Percentiles rank a stretch among this genome's conserved stretches.
Evolutionary conservation across 2,329 filamentous ascomycete species (phyloP).

Genomic region (Gnomoniopsis sp.): DNA sequence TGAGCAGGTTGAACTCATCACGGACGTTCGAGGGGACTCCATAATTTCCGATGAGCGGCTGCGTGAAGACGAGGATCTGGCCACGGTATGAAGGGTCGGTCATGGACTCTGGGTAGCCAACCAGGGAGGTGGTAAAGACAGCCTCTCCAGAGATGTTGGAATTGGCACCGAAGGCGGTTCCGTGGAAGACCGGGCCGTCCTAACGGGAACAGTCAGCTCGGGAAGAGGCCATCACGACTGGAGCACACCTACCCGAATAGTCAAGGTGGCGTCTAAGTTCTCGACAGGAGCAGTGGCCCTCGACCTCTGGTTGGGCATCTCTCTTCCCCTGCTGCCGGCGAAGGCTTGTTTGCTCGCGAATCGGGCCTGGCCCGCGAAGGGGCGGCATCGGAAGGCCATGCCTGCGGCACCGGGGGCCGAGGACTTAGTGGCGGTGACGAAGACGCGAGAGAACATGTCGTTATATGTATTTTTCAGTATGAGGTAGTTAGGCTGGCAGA

Average conservation of each 20-base stretch:
- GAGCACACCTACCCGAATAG: conserved; percentile 66
- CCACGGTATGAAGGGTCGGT: conserved; percentile 85
- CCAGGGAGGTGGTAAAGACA: conserved; percentile 96
- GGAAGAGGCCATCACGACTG: background rate
- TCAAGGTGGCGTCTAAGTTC: conserved; percentile 83
- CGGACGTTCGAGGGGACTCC: conserved; percentile 84
- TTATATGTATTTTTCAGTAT: conserved; percentile 19
- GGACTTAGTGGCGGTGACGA: conserved; percentile 50
- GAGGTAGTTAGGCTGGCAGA: conserved; percentile 17
- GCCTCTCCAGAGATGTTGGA: conserved; percentile 96
- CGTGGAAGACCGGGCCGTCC: conserved; percentile 94
- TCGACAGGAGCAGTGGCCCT: conserved; percentile 63
- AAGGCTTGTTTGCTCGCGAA: conserved; percentile 47
- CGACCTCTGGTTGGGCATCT: conserved; percentile 57
- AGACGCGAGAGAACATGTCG: conserved; percentile 60
- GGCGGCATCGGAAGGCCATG: conserved; percentile 27
- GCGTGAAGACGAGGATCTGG: conserved; percentile 97
- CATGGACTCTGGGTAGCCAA: conserved; percentile 95
- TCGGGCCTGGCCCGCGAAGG: conserved; percentile 32
- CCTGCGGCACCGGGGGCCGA: conserved; percentile 42
- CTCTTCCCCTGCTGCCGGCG: conserved; percentile 66
- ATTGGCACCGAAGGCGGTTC: conserved; percentile 94
- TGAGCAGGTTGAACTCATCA: conserved; percentile 85
- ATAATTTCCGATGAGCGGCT: conserved; percentile 97
- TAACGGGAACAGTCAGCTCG: conserved; percentile 31